These are phyloP conservation scores for Nymphaea thermarum DNA, from an alignment of 164 flowering plant species.

Conservation along the genomic window DNA sequence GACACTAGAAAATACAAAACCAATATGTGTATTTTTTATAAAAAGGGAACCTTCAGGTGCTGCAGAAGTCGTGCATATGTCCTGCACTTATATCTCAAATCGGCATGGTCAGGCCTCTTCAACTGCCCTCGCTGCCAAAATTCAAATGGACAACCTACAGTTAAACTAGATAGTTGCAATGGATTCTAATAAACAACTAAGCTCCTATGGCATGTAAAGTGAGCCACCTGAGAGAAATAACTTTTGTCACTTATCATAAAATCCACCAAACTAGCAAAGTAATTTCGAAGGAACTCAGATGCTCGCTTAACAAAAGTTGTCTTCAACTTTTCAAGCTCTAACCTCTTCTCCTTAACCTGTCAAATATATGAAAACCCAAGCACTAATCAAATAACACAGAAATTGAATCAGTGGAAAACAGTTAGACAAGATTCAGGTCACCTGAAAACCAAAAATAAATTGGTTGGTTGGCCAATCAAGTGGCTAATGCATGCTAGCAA, in stretches of 20 bases:
- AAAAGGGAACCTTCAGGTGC: conserved; percentile 62
- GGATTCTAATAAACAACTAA: neutral
- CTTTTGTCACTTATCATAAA: conserved; percentile 97
- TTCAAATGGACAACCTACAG: conserved; percentile 8
- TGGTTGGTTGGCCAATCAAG: too few relatives aligned
- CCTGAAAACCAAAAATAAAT: too few relatives aligned
- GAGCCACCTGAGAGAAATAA: conserved; percentile 83
- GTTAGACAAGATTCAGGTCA: too few relatives aligned
- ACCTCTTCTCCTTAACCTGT: conserved; percentile 88
- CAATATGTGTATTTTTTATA: neutral
- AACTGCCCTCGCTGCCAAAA: conserved; percentile 77
- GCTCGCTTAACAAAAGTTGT: conserved; percentile 82
- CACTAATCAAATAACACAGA: neutral
- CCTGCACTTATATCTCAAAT: conserved; percentile 94
- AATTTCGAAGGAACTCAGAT: conserved; percentile 87
- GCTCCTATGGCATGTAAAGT: conserved; percentile 2
- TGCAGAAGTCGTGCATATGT: conserved; percentile 98
- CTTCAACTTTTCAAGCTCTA: conserved; percentile 83
- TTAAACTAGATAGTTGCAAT: conserved; percentile 1
- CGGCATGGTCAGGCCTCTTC: conserved; percentile 99
- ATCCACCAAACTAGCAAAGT: conserved; percentile 94
- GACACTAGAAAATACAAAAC: neutral
- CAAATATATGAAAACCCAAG: conserved; percentile 1
- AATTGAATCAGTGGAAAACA: too few relatives aligned
- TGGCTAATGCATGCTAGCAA: too few relatives aligned